Evolutionary conservation across 2,329 filamentous ascomycete species (phyloP).

Genomic region (Aspergillus carbonarius): DNA sequence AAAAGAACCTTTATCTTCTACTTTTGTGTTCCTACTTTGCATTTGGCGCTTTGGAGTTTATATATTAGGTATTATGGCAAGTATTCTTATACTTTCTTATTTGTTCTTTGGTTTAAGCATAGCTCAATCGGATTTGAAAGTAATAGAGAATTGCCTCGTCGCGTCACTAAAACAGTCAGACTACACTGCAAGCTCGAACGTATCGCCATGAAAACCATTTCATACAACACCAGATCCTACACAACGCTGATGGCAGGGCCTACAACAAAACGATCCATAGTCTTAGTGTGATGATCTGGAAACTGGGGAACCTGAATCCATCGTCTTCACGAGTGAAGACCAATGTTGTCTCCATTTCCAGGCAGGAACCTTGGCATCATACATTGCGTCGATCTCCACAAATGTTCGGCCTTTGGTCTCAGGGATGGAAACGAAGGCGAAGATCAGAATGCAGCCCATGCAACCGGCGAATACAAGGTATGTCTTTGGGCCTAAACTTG

Average conservation of each 20-base stretch:
- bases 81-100: background rate
- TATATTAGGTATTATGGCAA: background rate
- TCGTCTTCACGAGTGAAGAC: constrained; percentile 12
- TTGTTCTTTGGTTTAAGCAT: background rate
- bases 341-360: constrained; percentile 34
- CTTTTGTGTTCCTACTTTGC: background rate
- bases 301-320: background rate
- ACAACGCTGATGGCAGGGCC: background rate
- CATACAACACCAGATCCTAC: background rate
- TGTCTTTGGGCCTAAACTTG: constrained; percentile 33
- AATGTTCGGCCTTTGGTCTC: constrained; percentile 34
- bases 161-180: background rate
- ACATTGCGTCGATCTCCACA: constrained; percentile 37
- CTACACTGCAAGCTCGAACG: background rate
- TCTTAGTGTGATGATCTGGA: background rate
- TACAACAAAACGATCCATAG: background rate
- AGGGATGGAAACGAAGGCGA: constrained; percentile 31
- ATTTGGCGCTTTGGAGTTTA: background rate
- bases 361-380: constrained; percentile 30
- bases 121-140: background rate
- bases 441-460: constrained; percentile 30
- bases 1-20: background rate
- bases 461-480: constrained; percentile 37
- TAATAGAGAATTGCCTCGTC: no score
- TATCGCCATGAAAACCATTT: background rate